Percentiles rank a stretch among this genome's conserved stretches.
phyloP scores from a whole-genome alignment of 129 eudicot genomes.

The Ambrosia artemisiifolia region DNA sequence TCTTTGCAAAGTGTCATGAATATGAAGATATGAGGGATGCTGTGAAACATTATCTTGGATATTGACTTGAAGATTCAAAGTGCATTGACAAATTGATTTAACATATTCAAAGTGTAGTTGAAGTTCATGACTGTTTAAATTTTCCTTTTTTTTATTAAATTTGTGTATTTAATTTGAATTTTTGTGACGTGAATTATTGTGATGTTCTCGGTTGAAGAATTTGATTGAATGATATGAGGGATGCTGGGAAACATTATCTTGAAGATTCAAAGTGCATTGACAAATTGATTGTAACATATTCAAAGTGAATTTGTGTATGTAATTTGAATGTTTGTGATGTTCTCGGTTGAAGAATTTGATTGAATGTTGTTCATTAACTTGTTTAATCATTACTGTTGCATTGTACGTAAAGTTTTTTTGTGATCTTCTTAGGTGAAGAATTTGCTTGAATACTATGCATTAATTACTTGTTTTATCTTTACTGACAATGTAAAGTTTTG shows the following conservation, averaged over 20 bases:
- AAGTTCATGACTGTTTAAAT: constrained; percentile 18
- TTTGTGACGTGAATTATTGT: background rate
- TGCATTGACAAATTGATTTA: background rate
- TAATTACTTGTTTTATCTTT: too few species aligned
- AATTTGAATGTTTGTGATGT: background rate
- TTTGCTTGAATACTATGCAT: too few species aligned
- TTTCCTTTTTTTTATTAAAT: background rate
- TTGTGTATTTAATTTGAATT: background rate
- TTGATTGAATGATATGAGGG: constrained; percentile 17
- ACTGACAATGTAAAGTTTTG: too few species aligned
- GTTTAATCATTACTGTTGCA: too few species aligned
- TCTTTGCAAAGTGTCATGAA: constrained; percentile 39
- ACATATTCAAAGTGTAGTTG: constrained; percentile 28
- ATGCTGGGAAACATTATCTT: too few species aligned
- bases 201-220: too few species aligned
- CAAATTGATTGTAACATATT: too few species aligned
- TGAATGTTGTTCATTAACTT: background rate
- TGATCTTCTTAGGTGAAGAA: too few species aligned
- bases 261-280: too few species aligned
- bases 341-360: background rate
- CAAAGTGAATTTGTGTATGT: background rate
- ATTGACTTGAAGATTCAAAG: constrained; percentile 4
- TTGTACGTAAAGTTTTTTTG: too few species aligned
- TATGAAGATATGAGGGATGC: constrained; percentile 70
- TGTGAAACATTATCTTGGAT: constrained; percentile 40